Percentiles rank a stretch among this genome's conserved stretches.
Conservation (phyloP, 2,329 filamentous ascomycete species). For the Rutstroemia sp. region DNA sequence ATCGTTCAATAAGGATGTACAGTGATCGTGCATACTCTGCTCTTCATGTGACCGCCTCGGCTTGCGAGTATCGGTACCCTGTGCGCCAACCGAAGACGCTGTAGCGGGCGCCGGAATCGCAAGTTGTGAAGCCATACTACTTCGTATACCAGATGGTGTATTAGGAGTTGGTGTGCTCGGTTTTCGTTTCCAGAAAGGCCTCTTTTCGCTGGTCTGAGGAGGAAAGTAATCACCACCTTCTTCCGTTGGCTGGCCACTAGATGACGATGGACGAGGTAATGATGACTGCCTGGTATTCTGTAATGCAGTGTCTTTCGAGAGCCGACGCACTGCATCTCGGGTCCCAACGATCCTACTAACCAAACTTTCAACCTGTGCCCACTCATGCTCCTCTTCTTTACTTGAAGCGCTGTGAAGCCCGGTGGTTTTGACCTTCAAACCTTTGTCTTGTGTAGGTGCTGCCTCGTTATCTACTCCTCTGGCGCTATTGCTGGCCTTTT, state of each 20-base stretch:
- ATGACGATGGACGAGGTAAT: conserved; percentile 27
- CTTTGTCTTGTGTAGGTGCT: conserved; percentile 19
- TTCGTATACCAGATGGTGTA: conserved; percentile 21
- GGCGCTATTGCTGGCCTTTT: conserved; percentile 67
- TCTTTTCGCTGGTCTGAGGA: conserved; percentile 44
- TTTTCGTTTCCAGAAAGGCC: conserved; percentile 90
- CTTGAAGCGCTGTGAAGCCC: conserved; percentile 19
- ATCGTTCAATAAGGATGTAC: conserved; percentile 74
- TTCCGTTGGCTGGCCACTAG: conserved; percentile 30
- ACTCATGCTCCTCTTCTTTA: conserved; percentile 67
- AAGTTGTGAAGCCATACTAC: conserved; percentile 24
- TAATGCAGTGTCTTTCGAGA: conserved; percentile 77
- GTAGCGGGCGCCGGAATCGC: conserved; percentile 22
- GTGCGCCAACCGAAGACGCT: conserved; percentile 20
- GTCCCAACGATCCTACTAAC: conserved; percentile 83
- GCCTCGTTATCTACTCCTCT: conserved; percentile 41
- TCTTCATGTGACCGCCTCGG: conserved; percentile 40
- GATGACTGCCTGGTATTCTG: conserved; percentile 13
- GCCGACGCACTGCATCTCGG: conserved; percentile 75
- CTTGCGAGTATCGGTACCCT: conserved; percentile 16
- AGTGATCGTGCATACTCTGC: conserved; percentile 69
- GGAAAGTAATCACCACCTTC: conserved; percentile 52
- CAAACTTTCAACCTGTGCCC: conserved; percentile 77
- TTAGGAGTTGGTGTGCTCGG: conserved; percentile 37
- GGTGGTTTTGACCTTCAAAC: conserved; percentile 29